phyloP scores from a whole-genome alignment of 169 alveolate genomes.

The Babesia bigemina region DNA sequence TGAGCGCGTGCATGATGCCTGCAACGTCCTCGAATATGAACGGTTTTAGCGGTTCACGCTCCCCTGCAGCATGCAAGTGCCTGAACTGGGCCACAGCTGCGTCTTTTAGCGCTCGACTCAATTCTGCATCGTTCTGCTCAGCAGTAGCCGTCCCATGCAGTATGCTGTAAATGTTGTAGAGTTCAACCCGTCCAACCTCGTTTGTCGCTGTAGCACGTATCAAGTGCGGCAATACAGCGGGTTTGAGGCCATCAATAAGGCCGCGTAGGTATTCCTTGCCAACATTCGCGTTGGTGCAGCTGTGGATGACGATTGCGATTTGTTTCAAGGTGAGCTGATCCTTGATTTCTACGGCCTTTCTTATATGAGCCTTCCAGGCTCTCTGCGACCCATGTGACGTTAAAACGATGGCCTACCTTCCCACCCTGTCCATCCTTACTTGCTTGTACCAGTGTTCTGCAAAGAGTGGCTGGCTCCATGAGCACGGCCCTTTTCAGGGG shows the following conservation, averaged over 20 bases:
- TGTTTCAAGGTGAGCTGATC: conserved; percentile 48
- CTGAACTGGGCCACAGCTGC: conserved; percentile 14
- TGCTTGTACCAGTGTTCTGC: conserved; percentile 18
- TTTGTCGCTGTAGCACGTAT: background rate
- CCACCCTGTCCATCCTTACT: background rate
- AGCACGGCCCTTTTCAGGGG: conserved; percentile 5
- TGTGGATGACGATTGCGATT: conserved; percentile 44
- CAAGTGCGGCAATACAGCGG: background rate
- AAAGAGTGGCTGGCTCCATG: conserved; percentile 35
- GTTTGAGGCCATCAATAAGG: conserved; percentile 33
- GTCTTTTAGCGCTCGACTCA: conserved; percentile 17
- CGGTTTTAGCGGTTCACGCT: background rate
- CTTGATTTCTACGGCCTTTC: conserved; percentile 39
- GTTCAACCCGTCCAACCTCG: conserved; percentile 1
- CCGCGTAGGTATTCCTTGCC: conserved; percentile 6
- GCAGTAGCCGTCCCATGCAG: conserved; percentile 25
- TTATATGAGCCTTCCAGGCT: conserved; percentile 40
- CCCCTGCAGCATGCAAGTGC: background rate
- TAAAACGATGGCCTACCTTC: background rate
- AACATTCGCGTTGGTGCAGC: conserved; percentile 43
- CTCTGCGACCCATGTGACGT: background rate
- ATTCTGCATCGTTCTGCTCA: conserved; percentile 13
- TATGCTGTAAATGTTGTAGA: conserved; percentile 58
- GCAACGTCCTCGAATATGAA: conserved; percentile 62
- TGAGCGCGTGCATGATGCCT: conserved; percentile 47